Percentiles rank a stretch among this genome's conserved stretches.
phyloP scores from a whole-genome alignment of 2,329 filamentous ascomycete species.

The Penicillium sclerotigenum region DNA sequence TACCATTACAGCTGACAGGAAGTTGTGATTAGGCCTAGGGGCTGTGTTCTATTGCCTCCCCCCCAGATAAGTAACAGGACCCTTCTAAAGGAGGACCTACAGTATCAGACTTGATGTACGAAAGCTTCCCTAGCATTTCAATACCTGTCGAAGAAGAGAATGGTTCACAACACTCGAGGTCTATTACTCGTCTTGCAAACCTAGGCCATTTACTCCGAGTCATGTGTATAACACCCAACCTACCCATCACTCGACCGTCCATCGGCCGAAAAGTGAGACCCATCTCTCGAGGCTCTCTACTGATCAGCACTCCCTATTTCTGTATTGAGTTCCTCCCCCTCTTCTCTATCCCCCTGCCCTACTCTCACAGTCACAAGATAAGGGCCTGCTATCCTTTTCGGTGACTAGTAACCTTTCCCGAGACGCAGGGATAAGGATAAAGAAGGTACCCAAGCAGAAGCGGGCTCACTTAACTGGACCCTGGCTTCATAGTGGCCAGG shows the following conservation, averaged over 20 bases:
- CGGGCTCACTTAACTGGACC: neutral
- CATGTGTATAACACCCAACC: neutral
- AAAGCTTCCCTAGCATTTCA: neutral
- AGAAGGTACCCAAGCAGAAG: neutral
- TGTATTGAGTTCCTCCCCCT: neutral
- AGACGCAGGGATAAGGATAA: neutral
- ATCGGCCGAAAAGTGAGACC: conserved; percentile 1
- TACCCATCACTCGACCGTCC: neutral
- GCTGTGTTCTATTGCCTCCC: neutral
- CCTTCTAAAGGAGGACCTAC: neutral
- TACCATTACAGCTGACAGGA: neutral
- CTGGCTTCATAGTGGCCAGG: neutral
- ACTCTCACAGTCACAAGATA: neutral
- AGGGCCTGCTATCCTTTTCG: neutral
- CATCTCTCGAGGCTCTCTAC: neutral
- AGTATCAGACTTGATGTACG: neutral
- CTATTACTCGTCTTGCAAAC: neutral
- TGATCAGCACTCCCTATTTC: neutral
- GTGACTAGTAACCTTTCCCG: neutral
- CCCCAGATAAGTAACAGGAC: no score
- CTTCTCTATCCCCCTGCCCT: neutral
- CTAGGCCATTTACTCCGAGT: neutral
- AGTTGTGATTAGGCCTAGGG: no score
- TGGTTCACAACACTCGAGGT: neutral
- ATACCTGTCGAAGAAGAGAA: neutral